These are phyloP conservation scores for Penicillium verrucosum DNA, from an alignment of 2,329 filamentous ascomycete genomes.

Conservation along the genomic window DNA sequence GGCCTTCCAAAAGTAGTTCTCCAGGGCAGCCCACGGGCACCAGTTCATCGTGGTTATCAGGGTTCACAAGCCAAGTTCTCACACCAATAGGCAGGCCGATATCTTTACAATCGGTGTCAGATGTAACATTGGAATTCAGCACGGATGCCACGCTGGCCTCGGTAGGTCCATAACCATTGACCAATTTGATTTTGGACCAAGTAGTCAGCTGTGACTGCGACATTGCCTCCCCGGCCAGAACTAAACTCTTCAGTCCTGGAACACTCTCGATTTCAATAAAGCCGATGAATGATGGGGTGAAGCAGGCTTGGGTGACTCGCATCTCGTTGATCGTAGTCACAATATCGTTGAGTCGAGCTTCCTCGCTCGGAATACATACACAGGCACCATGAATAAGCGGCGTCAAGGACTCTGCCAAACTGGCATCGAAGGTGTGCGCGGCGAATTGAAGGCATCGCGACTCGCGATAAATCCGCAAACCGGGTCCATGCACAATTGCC, in stretches of 20 bases:
- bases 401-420: slow-evolving; percentile 53
- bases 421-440: slow-evolving; percentile 56
- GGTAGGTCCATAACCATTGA: slow-evolving; percentile 47
- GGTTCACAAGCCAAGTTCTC: slow-evolving; percentile 41
- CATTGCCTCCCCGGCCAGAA: slow-evolving; percentile 50
- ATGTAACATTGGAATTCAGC: slow-evolving; percentile 33
- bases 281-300: slow-evolving; percentile 59
- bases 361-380: slow-evolving; percentile 55
- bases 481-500: slow-evolving; percentile 52
- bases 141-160: slow-evolving; percentile 40
- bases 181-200: slow-evolving; percentile 38
- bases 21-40: slow-evolving; percentile 43
- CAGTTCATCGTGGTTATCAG: slow-evolving; percentile 38
- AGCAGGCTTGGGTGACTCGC: slow-evolving; percentile 53
- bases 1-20: slow-evolving; percentile 43
- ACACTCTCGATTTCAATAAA: slow-evolving; percentile 45
- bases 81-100: slow-evolving; percentile 37
- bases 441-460: slow-evolving; percentile 59
- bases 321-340: slow-evolving; percentile 51
- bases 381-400: slow-evolving; percentile 56
- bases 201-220: slow-evolving; percentile 41
- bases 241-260: slow-evolving; percentile 42
- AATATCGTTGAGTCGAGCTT: slow-evolving; percentile 50
- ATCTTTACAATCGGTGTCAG: slow-evolving; percentile 32
- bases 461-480: slow-evolving; percentile 47